Evolutionary conservation across 306 rosid genomes (phyloP).

Genomic region (Prunus mume): DNA sequence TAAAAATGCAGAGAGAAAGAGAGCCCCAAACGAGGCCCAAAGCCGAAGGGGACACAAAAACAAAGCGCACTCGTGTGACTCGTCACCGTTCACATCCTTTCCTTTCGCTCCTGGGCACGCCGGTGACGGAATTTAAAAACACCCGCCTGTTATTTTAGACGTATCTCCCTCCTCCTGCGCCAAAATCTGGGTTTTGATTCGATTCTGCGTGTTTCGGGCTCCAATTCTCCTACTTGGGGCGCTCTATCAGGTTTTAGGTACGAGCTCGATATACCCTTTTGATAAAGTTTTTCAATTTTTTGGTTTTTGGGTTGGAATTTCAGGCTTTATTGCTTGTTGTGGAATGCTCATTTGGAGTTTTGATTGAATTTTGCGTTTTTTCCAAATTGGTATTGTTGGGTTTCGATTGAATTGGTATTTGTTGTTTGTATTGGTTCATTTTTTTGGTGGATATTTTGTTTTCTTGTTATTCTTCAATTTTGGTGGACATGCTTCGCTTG

Average conservation of each 20-base stretch:
- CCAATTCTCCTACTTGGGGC: conserved; percentile 8
- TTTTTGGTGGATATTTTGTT: conserved; percentile 18
- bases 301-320: conserved; percentile 3
- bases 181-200: conserved; percentile 35
- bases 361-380: conserved; percentile 2
- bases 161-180: neutral
- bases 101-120: conserved; percentile 15
- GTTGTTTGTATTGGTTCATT: neutral
- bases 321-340: conserved; percentile 4
- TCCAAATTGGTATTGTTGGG: neutral
- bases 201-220: conserved; percentile 26
- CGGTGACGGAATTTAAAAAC: conserved; percentile 58
- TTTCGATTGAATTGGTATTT: conserved; percentile 22
- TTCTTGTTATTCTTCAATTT: neutral
- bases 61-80: conserved; percentile 30
- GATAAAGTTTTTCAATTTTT: neutral
- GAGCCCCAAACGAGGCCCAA: conserved; percentile 6
- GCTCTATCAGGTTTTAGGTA: conserved; percentile 32
- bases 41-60: neutral
- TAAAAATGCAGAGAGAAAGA: neutral
- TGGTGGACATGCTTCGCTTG: conserved; percentile 4
- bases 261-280: conserved; percentile 34
- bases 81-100: conserved; percentile 42
- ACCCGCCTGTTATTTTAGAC: conserved; percentile 32
- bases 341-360: conserved; percentile 10